Base-by-base conservation (phyloP, 495 filamentous ascomycete genomes). In the Aspergillus coremiiformis region DNA sequence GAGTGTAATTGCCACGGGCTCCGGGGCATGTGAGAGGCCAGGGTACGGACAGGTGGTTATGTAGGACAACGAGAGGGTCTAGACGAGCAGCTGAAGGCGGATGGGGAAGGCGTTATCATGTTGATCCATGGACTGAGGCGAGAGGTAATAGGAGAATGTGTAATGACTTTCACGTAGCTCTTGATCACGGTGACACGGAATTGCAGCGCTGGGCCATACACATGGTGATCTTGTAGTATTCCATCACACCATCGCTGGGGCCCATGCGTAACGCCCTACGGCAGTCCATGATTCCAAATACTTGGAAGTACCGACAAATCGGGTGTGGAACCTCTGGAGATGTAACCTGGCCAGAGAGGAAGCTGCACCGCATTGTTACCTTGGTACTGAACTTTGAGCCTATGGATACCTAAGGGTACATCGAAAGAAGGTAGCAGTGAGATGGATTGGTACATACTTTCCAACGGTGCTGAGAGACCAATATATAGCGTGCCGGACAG, bases 1-100 rank as follows among this genome's bases (percentile, higher is more conserved):
- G 35, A 49, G 39, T 37, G 45, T 45, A 32, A 53, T 29, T 8
- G 19, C 44, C 39, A 45, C 47, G 5, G 39, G 32, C 21, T 24
- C 47, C 24, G 21, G 19, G 29, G 29, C 51, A 61, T 61, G 54
- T 57, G 54, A 59, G 44, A 43, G 24, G 23, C 21, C 24, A 11
- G 43, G 43, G 37, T 21, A 49, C 27, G 22, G 20, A 44, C 49
- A 54, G 45, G 23, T 43, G 24, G 44, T 42, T 10, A 45, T 52
- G 56, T 59, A 44, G 47, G 24, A 59, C 56, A 44, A 12, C 24
- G 9, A 27, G 10, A 23, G 24, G 26, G 32, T 5, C 32, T 35
- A 35, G 32, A 35, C 32, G 11, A 41, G 17, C 17, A 14, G 37
- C 33, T 21, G 21, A 19, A 2, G 19, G 6, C 37, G 37, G 17